phyloP scores from a whole-genome alignment of 148 eudicot species.

The Selenicereus undatus region DNA sequence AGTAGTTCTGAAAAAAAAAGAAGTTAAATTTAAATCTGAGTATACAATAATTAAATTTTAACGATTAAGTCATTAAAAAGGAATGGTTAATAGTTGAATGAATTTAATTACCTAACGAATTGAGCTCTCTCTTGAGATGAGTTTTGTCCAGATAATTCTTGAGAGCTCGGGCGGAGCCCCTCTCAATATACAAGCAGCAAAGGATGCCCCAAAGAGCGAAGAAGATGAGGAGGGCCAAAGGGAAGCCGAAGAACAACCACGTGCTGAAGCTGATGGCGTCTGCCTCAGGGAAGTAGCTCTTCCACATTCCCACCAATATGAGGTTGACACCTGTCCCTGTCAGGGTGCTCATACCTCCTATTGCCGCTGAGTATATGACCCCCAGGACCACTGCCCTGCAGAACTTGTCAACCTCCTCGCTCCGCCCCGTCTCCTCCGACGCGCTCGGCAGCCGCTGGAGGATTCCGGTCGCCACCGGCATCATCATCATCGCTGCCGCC shows the following conservation, averaged over 20 bases:
- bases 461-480: conserved; percentile 97
- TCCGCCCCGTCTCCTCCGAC: conserved; percentile 22
- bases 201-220: conserved; percentile 67
- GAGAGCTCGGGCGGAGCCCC: conserved; percentile 39
- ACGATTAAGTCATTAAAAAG: too few species aligned
- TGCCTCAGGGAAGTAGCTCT: conserved; percentile 74
- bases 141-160: conserved; percentile 56
- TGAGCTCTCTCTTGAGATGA: conserved; percentile 69
- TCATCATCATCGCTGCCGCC: conserved; percentile 83
- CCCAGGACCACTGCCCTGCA: conserved; percentile 82
- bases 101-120: conserved; percentile 45
- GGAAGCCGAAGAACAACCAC: conserved; percentile 75
- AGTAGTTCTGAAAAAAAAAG: too few species aligned
- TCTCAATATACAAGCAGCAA: conserved; percentile 54
- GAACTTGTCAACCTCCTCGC: conserved; percentile 42
- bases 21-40: too few species aligned
- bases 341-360: conserved; percentile 85
- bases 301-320: conserved; percentile 98
- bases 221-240: conserved; percentile 66
- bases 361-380: conserved; percentile 69
- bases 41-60: too few species aligned
- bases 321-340: conserved; percentile 98
- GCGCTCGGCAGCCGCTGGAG: conserved; percentile 63
- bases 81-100: too few species aligned
- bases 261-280: conserved; percentile 68